Base-by-base conservation (phyloP, 257 asterid species). In the Lycium barbarum region DNA sequence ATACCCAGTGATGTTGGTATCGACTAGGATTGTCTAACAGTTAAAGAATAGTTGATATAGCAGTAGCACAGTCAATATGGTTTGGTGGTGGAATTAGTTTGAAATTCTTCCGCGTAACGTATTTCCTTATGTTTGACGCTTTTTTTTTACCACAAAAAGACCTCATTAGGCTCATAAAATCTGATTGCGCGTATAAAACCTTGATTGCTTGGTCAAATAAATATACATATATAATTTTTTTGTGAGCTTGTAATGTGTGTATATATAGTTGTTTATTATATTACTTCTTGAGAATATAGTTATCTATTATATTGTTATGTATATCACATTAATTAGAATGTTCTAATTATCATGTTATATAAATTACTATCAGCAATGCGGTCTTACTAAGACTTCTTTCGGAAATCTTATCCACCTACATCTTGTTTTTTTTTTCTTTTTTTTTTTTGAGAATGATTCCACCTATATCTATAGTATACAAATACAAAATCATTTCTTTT, bases 231-330 rank as follows among this genome's bases (percentile, higher is more conserved):
- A 15, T 36, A 36, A 17, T 3, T 9, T 7, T 7, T 13, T 26
- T 7, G 38, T 73, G n/a, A 5, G 18, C 11, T 58, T 45, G 80
- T 73, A 73, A 22, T 68, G 74, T 67, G 61, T n/a, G 4, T 14
- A 67, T 38, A 73, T 20, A 73, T 73, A 76, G 63, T 76, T 7
- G 36, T 7, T 76, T 76, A 6, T 49, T 74, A 49, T 51, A 76
- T 76, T 76, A 5, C 12, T 47, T 66, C 12, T 67, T 67, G 74
- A 67, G 78, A 12, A 73, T 73, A 73, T 73, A 76, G 63, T 76
- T 76, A 51, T 51, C 58, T 76, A 47, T 51, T 76, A 22, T 47
- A 15, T 51, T 76, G 12, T 76, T 74, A 22, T 12, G 14, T 76
- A 22, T 22, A 76, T 17, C n/a, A 76, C 63, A 51, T 76, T 76